Evolutionary conservation across 805 yeast genomes (phyloP), one percentile per base, ranked within the genome.

Genomic region (Danielozyma ontarioensis): DNA sequence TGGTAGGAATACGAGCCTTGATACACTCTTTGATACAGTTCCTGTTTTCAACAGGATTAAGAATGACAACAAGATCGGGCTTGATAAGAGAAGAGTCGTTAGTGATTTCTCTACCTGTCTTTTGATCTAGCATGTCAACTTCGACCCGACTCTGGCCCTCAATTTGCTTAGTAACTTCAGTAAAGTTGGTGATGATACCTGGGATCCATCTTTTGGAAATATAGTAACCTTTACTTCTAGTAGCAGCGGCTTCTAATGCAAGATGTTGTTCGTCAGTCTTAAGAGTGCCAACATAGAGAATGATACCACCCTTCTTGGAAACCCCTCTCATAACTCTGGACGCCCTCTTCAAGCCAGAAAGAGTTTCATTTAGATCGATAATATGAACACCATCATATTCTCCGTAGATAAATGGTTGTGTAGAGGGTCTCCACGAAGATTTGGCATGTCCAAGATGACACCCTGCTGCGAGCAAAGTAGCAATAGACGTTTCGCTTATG

Each of bases 361-460:
- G 52, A 1, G 98, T 93, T 60, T 84, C 80, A 45, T 90, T 90
- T 46, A 89, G 68, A 57, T 90, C 96, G 46, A 93, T 89, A 33
- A 93, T 76, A 57, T 88, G 95, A 36, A 93, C 72, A n/a, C 88
- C 96, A 40, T 86, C 80, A 50, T 93, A 87, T 42, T 75, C 82
- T 35, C 97, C 98, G 51, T 82, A 82, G 28, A 90, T 73, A 56
- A 71, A 93, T 8, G 94, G 89, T 58, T 88, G 90, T 32, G 89
- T 85, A 17, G 83, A 72, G 7, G 88, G 78, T 46, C 94, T 78
- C 76, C 80, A 83, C 40, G 81, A 66, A 3, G 82, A 68, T 23
- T 77, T 81, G n/a, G 95, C 74, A 48, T 90, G 97, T 18, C 98
- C 98, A 45, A 93, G 66, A 58, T 93, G 98, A 29, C 90, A 90